Evolutionary conservation across 2,329 filamentous ascomycete genomes (phyloP).

Genomic region (Lomentospora prolificans): DNA sequence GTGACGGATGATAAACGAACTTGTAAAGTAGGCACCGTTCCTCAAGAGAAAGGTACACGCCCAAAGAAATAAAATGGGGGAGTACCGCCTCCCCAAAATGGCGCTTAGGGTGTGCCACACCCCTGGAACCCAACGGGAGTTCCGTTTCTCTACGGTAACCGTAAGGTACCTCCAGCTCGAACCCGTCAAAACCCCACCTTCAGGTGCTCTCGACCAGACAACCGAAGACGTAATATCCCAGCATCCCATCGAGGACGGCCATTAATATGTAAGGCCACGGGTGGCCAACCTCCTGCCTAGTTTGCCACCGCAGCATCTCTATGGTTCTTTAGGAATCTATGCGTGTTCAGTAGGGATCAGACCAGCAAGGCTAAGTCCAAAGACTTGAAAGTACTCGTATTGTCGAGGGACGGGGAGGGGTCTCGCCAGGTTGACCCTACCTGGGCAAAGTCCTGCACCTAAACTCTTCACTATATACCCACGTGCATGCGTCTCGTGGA

Average conservation of each 20-base stretch:
- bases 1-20: too few species aligned
- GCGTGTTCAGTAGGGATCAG: too few species aligned
- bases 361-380: too few species aligned
- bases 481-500: neutral
- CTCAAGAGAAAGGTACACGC: neutral
- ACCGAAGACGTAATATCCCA: neutral
- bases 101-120: neutral
- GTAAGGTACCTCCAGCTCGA: too few species aligned
- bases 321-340: neutral
- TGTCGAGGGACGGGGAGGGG: too few species aligned
- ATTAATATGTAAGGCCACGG: neutral
- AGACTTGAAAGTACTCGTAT: too few species aligned
- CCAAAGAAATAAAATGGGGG: neutral
- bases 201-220: too few species aligned
- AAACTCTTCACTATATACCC: neutral
- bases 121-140: neutral
- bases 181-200: too few species aligned
- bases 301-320: neutral
- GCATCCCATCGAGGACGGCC: neutral
- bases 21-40: neutral
- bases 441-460: neutral
- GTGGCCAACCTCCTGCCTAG: neutral
- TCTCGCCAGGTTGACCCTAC: neutral
- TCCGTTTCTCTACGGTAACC: neutral
- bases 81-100: neutral